Evolutionary conservation across 1,284 basidiomycete genomes (phyloP).

Genomic region (Ceratobasidium sp.): DNA sequence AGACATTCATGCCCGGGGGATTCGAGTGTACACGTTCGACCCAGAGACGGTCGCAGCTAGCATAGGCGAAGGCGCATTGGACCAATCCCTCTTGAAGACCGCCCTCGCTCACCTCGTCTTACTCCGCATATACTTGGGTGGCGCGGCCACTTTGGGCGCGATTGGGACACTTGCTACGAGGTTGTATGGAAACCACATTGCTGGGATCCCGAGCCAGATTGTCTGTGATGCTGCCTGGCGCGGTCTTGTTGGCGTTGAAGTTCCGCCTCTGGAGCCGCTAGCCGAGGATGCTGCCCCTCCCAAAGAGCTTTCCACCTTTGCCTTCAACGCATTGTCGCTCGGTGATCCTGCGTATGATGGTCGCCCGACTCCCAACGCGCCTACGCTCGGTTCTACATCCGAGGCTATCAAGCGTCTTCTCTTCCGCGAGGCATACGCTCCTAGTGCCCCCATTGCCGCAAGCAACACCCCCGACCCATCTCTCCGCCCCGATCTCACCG

Average conservation of each 20-base stretch:
- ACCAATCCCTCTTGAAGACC: conserved; percentile 61
- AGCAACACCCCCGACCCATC: conserved; percentile 57
- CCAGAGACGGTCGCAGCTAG: conserved; percentile 61
- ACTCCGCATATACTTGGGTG: conserved; percentile 77
- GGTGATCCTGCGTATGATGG: conserved; percentile 66
- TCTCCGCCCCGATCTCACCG: conserved; percentile 87
- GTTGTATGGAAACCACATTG: conserved; percentile 48
- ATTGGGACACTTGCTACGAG: conserved; percentile 46
- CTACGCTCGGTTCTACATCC: conserved; percentile 81
- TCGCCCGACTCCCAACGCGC: conserved; percentile 69
- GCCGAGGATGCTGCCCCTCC: conserved; percentile 57
- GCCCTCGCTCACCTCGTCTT: conserved; percentile 73
- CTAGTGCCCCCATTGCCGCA: conserved; percentile 58
- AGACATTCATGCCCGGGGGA: conserved; percentile 62
- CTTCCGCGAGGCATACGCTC: conserved; percentile 85
- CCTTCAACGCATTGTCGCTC: conserved; percentile 74
- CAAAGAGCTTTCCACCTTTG: conserved; percentile 68
- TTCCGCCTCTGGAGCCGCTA: conserved; percentile 41
- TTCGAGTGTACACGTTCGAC: conserved; percentile 73
- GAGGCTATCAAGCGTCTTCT: conserved; percentile 90
- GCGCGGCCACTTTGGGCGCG: conserved; percentile 63
- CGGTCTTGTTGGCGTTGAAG: conserved; percentile 44
- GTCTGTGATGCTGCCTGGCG: conserved; percentile 46
- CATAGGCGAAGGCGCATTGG: conserved; percentile 53
- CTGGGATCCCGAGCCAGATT: conserved; percentile 21